Percentiles rank a stretch among this genome's conserved stretches.
Evolutionary conservation across 2,329 filamentous ascomycete genomes (phyloP).

Genomic region (Huntiella savannae): DNA sequence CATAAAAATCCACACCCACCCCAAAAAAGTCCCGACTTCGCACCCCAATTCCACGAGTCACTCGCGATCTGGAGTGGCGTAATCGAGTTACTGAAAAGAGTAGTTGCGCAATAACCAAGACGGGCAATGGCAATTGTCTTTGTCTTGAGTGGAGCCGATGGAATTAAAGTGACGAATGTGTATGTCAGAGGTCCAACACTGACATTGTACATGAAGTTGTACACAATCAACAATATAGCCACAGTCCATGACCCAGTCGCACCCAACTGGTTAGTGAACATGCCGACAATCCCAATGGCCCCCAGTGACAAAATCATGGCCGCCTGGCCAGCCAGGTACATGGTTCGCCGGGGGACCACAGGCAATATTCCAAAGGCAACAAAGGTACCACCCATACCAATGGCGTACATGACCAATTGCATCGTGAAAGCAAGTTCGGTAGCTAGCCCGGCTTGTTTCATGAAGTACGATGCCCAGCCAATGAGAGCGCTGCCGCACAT

Average conservation of each 20-base stretch:
- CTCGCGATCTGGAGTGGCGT: conserved; percentile 16
- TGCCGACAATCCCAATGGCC: conserved; percentile 21
- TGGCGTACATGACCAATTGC: conserved; percentile 18
- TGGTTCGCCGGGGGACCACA: conserved; percentile 20
- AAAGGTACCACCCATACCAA: conserved; percentile 23
- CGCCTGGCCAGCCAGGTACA: conserved; percentile 24
- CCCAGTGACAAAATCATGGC: conserved; percentile 20
- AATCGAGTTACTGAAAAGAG: conserved; percentile 14
- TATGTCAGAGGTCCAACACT: conserved; percentile 20
- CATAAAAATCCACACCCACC: conserved; percentile 20
- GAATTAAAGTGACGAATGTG: conserved; percentile 19
- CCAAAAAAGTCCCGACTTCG: conserved; percentile 22
- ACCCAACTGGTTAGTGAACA: conserved; percentile 21
- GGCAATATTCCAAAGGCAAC: conserved; percentile 21
- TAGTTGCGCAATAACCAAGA: conserved; percentile 16
- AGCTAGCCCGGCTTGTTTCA: conserved; percentile 19
- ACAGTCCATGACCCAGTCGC: conserved; percentile 12
- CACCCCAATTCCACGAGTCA: conserved; percentile 20
- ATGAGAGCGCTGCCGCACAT: conserved; percentile 17
- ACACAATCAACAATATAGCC: conserved; percentile 16
- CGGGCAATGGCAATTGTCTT: conserved; percentile 18
- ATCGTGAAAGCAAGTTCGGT: conserved; percentile 15
- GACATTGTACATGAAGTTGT: conserved; percentile 17
- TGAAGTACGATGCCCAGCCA: conserved; percentile 21
- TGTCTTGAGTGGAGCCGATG: conserved; percentile 18